Base-by-base conservation (phyloP, 1,284 basidiomycete species). In the Athelia psychrophila region DNA sequence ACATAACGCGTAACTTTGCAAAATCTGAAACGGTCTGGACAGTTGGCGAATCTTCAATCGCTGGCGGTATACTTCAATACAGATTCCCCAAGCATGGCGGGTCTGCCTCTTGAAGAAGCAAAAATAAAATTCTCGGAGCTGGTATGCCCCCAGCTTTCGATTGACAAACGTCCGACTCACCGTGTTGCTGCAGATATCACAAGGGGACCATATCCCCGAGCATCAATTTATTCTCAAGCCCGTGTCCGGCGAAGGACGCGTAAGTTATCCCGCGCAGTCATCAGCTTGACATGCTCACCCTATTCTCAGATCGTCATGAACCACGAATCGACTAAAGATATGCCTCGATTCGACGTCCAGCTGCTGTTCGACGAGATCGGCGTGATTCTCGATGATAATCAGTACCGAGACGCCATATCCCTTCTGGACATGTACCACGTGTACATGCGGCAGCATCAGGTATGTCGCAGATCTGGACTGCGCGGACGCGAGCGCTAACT, bases 181-280 rank as follows among this genome's bases (percentile, higher is more conserved):
- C 9, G 6, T 42, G 6, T 22, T n/a, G 16, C 20, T n/a, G 20
- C 52, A 93, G 90, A 93, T 95, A 55, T 79, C 88, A 1, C 77
- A 80, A 48, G 77, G 76, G 45, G 72, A 75, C 56, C 71, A 73
- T 54, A 72, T 68, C 53, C 78, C 74, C 6, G 72, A 80, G 23
- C 98, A 99, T 68, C 97, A 99, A 67, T 98, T 93, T 68, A 89
- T 99, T 55, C 79, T 99, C 36, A 95, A 92, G 66, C 97, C 97
- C 19, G 96, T 99, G 13, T 93, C 93, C 0, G 97, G 96, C 48
- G 89, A 98, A 73, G 97, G 96, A 30, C 81, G 92, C 59, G 88
- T 91, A 61, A 64, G 81, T 69, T 5, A 5, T 6, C 13, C 27
- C 27, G 5, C 27, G 13, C 13, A 30, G 6, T 30, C 13, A 5